Evolutionary conservation across 2,329 filamentous ascomycete species (phyloP).

Genomic region (Cladosporium sphaerospermum): DNA sequence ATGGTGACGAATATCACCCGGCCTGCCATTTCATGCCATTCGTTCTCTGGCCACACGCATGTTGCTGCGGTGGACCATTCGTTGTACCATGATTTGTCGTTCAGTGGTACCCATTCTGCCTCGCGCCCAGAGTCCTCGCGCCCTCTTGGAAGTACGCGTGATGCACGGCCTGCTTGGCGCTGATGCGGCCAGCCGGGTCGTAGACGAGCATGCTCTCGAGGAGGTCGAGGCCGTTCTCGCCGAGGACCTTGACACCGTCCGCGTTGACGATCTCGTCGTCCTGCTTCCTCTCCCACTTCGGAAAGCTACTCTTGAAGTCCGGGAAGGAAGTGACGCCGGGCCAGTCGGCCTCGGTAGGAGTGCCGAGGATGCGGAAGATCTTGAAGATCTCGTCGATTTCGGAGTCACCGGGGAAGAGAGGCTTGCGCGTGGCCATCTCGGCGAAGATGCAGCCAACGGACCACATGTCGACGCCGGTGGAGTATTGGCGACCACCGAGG

Average conservation of each 20-base stretch:
- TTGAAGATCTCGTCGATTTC: constrained; percentile 95
- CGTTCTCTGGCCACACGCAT: background rate
- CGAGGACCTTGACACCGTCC: constrained; percentile 46
- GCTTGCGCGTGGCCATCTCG: constrained; percentile 92
- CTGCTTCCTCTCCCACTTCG: constrained; percentile 76
- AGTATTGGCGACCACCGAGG: constrained; percentile 84
- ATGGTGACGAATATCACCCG: background rate
- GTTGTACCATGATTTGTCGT: background rate
- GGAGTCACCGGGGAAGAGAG: constrained; percentile 84
- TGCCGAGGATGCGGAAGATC: constrained; percentile 78
- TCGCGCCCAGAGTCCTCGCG: background rate
- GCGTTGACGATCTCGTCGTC: constrained; percentile 60
- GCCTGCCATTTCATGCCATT: background rate
- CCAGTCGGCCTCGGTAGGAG: constrained; percentile 75
- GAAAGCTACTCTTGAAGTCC: constrained; percentile 87
- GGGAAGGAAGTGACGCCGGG: constrained; percentile 91
- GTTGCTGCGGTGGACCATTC: background rate
- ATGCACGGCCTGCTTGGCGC: constrained; percentile 77
- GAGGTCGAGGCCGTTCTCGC: constrained; percentile 64
- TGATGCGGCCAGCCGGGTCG: constrained; percentile 79
- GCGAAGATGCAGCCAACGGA: constrained; percentile 91
- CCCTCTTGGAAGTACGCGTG: constrained; percentile 67
- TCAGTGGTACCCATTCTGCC: constrained; percentile 10
- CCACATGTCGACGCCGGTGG: constrained; percentile 94
- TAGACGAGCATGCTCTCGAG: constrained; percentile 71